Conservation (phyloP, 1,284 basidiomycete species). For the Rhodotorula sp. region DNA sequence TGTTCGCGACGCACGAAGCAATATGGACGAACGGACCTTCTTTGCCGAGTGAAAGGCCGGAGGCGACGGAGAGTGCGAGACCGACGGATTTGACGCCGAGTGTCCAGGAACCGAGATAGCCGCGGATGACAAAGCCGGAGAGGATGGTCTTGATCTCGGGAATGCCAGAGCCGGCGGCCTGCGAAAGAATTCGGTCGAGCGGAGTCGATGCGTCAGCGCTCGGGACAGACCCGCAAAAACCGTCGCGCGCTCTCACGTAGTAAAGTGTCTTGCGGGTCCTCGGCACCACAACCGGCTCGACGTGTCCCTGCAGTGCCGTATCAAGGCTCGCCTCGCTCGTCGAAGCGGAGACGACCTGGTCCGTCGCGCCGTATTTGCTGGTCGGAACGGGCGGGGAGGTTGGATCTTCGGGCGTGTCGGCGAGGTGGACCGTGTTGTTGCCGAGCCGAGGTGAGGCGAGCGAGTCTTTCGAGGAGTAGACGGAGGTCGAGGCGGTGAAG, state of each 20-base stretch:
- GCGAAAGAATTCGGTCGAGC: too few species aligned
- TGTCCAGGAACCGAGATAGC: constrained; percentile 87
- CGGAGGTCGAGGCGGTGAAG: constrained; percentile 81
- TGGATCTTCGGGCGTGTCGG: neutral
- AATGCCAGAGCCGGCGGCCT: constrained; percentile 92
- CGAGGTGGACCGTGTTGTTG: constrained; percentile 15
- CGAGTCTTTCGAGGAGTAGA: constrained; percentile 79
- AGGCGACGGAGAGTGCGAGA: constrained; percentile 83
- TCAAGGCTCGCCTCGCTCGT: neutral
- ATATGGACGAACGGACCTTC: constrained; percentile 98
- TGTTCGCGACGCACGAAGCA: constrained; percentile 90
- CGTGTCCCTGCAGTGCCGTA: neutral
- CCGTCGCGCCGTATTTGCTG: constrained; percentile 5
- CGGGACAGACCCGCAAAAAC: neutral
- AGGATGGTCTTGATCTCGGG: constrained; percentile 97
- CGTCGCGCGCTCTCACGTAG: neutral
- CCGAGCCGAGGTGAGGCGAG: constrained; percentile 21
- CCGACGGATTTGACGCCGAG: constrained; percentile 82
- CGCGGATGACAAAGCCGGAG: constrained; percentile 73
- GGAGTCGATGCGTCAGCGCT: constrained; percentile 3
- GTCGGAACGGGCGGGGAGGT: too few species aligned
- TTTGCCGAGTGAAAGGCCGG: constrained; percentile 81
- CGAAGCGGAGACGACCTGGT: neutral
- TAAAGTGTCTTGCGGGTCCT: constrained; percentile 17
- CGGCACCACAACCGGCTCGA: neutral